Base-by-base conservation (phyloP, 2,329 filamentous ascomycete species). In the Dothistroma pini region DNA sequence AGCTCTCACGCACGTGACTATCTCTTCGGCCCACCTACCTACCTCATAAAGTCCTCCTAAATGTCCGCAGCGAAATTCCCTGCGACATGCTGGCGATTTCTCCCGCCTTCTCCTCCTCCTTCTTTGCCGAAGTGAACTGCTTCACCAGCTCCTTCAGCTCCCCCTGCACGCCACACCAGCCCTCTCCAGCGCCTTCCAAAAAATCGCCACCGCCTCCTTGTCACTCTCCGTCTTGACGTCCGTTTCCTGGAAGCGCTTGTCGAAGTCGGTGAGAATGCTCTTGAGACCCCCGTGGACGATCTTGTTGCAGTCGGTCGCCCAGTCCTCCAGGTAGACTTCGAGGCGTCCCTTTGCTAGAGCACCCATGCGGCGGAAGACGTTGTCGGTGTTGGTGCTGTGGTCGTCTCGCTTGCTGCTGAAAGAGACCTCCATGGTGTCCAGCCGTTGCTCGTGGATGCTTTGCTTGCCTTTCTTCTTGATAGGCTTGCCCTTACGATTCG, bases 281-380 rank as follows among this genome's bases (percentile, higher is more conserved):
- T 21, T 44, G 4, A 56, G 48, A 12, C 35, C 54, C 1, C 22
- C 25, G 25, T 56, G 9, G 38, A 56, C 25, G 54, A 56, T 48
- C 21, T 56, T 44, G 21, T 29, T 29, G 32, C 32, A 56, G 12
- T 38, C 41, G 14, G 44, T 44, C n/a, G 54, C 54, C 54, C 54
- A 56, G 38, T 56, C 38, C 12, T 56, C 54, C 10, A 56, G 38
- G 22, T 25, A 47, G 6, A 29, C 41, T 22, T 56, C 54, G 38
- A 56, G 54, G 12, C 35, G 12, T 5, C 47, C 54, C 25, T 44
- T 22, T 5, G 35, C 54, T 9, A 48, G 22, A 9, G 25, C 25
- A 48, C 35, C 35, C 22, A 56, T 48, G 38, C 35, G 25, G 10
- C 31, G 35, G 54, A 56, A 56, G 54, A 56, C 22, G 38, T 56